phyloP scores from a whole-genome alignment of 257 asterid species.

The Cinchona pubescens region DNA sequence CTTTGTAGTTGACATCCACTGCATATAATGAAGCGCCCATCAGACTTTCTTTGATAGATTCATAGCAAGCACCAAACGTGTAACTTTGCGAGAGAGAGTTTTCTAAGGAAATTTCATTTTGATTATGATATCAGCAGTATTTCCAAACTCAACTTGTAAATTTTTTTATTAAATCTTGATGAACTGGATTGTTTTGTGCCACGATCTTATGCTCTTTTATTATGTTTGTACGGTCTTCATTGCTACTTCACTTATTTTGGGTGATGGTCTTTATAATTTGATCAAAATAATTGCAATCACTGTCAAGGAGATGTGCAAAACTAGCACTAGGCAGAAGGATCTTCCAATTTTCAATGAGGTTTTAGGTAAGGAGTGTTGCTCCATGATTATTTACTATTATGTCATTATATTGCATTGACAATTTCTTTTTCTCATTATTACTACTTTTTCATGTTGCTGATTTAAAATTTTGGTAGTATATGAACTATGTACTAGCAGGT shows the following conservation, averaged over 20 bases:
- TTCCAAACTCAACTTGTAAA: not conserved
- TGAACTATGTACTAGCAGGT: not conserved
- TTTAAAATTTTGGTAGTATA: not conserved
- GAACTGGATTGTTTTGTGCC: not conserved
- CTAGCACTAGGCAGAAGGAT: slow-evolving; percentile 34
- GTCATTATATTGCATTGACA: not conserved
- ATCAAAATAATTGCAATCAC: slow-evolving; percentile 70
- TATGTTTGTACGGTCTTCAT: slow-evolving; percentile 67
- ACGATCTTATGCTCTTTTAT: slow-evolving; percentile 8
- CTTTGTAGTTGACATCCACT: not conserved
- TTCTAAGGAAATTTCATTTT: not conserved
- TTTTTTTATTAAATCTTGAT: not conserved
- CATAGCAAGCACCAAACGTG: not conserved
- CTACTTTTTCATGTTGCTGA: not conserved
- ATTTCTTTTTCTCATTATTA: not conserved
- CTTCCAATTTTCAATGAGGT: slow-evolving; percentile 55
- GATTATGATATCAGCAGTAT: not conserved
- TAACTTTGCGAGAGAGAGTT: not conserved
- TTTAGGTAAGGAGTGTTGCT: slow-evolving; percentile 43
- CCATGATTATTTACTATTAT: slow-evolving; percentile 11
- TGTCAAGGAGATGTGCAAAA: slow-evolving; percentile 47
- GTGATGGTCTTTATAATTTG: slow-evolving; percentile 95
- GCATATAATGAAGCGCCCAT: not conserved
- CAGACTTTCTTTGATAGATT: not conserved
- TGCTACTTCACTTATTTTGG: slow-evolving; percentile 81